Base-by-base conservation (phyloP, 805 yeast species). In the Metschnikowia borealis region DNA sequence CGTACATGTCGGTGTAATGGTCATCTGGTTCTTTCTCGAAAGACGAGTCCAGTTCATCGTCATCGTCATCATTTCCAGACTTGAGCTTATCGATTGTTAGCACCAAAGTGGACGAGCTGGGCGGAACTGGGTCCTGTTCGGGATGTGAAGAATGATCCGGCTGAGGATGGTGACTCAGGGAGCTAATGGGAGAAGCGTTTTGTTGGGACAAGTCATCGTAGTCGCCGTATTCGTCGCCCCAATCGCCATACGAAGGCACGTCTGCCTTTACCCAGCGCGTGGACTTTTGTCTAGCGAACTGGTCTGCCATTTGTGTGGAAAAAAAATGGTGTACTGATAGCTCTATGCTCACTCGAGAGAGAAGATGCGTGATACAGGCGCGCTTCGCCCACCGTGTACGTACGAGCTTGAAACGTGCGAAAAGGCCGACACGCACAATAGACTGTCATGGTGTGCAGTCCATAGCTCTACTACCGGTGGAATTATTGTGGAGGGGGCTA, bases 231-330 rank as follows among this genome's bases (percentile, higher is more conserved):
- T 67, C 72, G 48, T 67, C 71, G 20, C 64, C 70, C 77, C 77
- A 72, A 48, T 70, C 74, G 1, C 75, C 75, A 51, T 71, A 71
- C 2, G 64, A 48, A n/a, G 77, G 78, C 5, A 67, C 69, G n/a
- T 68, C 56, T 6, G 77, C 71, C 47, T 67, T 69, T 10, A 66
- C 75, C 78, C 78, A 73, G 45, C 78, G 61, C 6, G 75, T 65
- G 35, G 77, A 72, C 43, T 66, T 66, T 49, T 73, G 77, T 58
- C 78, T 66, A 29, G 67, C 75, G 54, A 73, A 70, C 44, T 67
- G 64, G 44, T 71, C 77, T 2, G 62, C 51, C 67, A 64, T 63
- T 14, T 15, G 36, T 20, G 33, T 26, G 17, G 32, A 35, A 32
- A 29, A 38, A 32, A n/a, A 29, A 18, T 8, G 32, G 31, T 20